phyloP scores from a whole-genome alignment of 2,329 filamentous ascomycete species.

The Didymella pomorum region DNA sequence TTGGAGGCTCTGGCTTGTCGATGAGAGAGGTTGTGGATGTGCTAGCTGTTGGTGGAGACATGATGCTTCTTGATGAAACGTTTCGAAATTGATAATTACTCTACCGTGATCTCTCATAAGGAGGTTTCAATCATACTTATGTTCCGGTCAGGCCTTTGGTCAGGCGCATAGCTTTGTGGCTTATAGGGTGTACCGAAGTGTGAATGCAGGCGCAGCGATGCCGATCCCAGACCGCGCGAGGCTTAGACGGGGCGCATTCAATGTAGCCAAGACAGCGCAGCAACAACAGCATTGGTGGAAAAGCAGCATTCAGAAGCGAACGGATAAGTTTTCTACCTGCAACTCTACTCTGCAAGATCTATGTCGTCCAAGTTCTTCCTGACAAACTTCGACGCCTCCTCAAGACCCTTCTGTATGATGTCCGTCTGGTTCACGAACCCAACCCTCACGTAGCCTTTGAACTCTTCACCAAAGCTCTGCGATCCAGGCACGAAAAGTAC shows the following conservation, averaged over 20 bases:
- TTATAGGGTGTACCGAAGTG: not conserved
- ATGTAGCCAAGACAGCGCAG: not conserved
- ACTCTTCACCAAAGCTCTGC: slow-evolving; percentile 76
- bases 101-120: no score
- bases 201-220: slow-evolving; percentile 5
- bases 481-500: slow-evolving; percentile 79
- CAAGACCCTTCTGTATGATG: slow-evolving; percentile 71
- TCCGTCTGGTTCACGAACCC: slow-evolving; percentile 78
- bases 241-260: slow-evolving; percentile 5
- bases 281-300: not conserved
- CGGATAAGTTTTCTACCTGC: not conserved
- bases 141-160: not conserved
- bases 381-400: slow-evolving; percentile 63
- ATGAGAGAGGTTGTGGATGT: slow-evolving; percentile 9
- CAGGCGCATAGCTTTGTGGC: slow-evolving; percentile 10
- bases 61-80: no score
- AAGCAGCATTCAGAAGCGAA: not conserved
- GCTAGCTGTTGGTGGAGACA: slow-evolving; percentile 3
- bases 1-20: slow-evolving; percentile 1
- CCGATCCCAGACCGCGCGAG: not conserved
- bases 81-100: no score
- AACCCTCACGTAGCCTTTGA: slow-evolving; percentile 75
- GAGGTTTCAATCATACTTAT: not conserved
- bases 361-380: slow-evolving; percentile 64
- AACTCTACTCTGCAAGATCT: slow-evolving; percentile 44